These are phyloP conservation scores for Dictyostelium brefeldianum DNA, from an alignment of 78 protist species.

Conservation along the genomic window DNA sequence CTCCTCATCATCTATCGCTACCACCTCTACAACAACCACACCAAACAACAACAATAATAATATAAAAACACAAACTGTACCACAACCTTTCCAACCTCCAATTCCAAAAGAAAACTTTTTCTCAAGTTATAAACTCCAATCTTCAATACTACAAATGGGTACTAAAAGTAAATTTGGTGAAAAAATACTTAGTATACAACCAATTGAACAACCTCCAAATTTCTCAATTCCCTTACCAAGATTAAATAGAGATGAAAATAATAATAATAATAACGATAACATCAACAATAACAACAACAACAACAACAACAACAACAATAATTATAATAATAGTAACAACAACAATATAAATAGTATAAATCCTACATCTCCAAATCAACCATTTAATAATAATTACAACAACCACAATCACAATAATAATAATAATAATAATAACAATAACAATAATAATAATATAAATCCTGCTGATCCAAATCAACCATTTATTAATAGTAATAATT, in stretches of 20 bases:
- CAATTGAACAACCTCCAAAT: conserved; percentile 16
- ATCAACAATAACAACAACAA: not conserved
- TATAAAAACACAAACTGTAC: not conserved
- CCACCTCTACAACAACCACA: not conserved
- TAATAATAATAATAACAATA: not conserved
- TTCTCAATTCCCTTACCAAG: conserved; percentile 24
- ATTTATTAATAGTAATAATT: not conserved
- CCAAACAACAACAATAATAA: not conserved
- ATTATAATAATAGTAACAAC: conserved; percentile 2
- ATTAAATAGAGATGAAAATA: not conserved
- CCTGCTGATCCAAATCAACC: too few relatives aligned
- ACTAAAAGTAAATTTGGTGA: conserved; percentile 68
- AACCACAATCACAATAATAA: not conserved
- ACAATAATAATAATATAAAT: not conserved
- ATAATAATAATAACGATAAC: not conserved
- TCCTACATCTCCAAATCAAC: too few relatives aligned
- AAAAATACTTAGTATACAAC: conserved; percentile 11
- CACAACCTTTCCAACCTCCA: too few relatives aligned
- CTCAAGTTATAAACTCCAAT: not conserved
- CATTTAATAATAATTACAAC: not conserved
- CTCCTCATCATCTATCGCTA: too few relatives aligned
- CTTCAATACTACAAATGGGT: not conserved
- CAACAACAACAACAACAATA: not conserved
- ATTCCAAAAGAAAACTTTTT: conserved; percentile 50
- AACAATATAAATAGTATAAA: not conserved